Conservation (phyloP, 2,329 filamentous ascomycete species). For the Aureobasidium melanogenum region DNA sequence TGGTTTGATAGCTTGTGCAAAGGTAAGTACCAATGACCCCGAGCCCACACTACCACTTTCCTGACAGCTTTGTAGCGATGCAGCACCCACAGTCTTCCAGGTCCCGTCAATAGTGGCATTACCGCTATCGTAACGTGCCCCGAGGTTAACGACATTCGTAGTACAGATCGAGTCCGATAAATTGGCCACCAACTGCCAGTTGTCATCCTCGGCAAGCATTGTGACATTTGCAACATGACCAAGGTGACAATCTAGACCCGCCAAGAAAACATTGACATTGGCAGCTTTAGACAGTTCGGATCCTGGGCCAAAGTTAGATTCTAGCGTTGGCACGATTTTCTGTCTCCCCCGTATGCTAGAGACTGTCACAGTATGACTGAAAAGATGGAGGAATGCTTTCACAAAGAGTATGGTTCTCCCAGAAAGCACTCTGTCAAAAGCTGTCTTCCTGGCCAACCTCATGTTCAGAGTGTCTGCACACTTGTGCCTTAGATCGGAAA, state of each 20-base stretch:
- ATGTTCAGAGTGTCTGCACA: too few species aligned
- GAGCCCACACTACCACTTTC: background rate
- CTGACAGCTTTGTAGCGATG: background rate
- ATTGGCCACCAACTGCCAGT: background rate
- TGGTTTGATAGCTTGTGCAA: background rate
- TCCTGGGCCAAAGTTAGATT: background rate
- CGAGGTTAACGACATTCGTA: background rate
- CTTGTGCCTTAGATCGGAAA: too few species aligned
- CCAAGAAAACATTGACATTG: background rate
- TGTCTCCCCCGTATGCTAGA: too few species aligned
- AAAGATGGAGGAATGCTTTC: too few species aligned
- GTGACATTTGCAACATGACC: background rate
- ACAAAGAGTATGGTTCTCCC: too few species aligned
- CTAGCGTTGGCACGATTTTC: background rate
- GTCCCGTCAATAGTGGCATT: background rate
- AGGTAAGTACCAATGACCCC: background rate
- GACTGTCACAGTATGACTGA: too few species aligned
- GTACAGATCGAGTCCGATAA: background rate
- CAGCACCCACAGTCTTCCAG: background rate
- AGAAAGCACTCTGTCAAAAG: too few species aligned
- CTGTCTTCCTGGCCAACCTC: too few species aligned
- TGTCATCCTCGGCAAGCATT: background rate
- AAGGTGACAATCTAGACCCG: background rate
- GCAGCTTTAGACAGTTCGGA: background rate
- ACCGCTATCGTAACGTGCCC: background rate